Evolutionary conservation across 805 yeast species (phyloP), one percentile per base, ranked within the genome.

Genomic region (Sugiyamaella chiloensis): DNA sequence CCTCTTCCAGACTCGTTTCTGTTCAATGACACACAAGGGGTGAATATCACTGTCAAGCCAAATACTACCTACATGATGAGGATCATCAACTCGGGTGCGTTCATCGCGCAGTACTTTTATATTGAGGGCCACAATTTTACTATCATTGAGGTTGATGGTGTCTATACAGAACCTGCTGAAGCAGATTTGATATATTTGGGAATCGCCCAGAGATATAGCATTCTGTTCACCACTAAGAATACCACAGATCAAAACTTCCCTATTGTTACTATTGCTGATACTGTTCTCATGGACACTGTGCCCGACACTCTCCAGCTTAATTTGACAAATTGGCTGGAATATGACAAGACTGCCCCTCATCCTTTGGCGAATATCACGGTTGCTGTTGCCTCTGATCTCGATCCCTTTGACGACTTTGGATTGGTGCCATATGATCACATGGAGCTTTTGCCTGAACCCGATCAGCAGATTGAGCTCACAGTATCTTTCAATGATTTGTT

Each of bases 101-200:
- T 91, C 64, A 85, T 85, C 7, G 87, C 96, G 6, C 96, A 89
- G 67, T 87, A 83, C 68, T 66, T 91, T 61, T 86, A 81, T 72
- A 78, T 90, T 64, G 95, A 91, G 68, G 96, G 81, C 66, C 96
- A 90, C 68, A 78, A 75, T 27, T 76, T 90, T 68, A 81, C 87
- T 4, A 83, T 90, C 42, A 83, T 91, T 54, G 97, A 88, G 60
- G 85, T 88, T 41, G 97, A 90, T 65, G 97, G 97, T 64, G 70
- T 89, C 35, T 76, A 83, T 56, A 90, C 87, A 14, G 85, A 87
- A 65, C 81, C 80, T 40, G 14, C 42, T 2, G 48, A 43, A 16
- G 84, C 96, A 9, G 74, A 74, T 26, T 73, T 79, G 72, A 57
- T 90, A 39, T 88, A 87, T 66, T 77, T 90, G 59, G 80, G 96